A percentile compares a stretch with the other conserved stretches of the same genome.
Conservation (phyloP, 106 monocot genomes). For the Acorus calamus region DNA sequence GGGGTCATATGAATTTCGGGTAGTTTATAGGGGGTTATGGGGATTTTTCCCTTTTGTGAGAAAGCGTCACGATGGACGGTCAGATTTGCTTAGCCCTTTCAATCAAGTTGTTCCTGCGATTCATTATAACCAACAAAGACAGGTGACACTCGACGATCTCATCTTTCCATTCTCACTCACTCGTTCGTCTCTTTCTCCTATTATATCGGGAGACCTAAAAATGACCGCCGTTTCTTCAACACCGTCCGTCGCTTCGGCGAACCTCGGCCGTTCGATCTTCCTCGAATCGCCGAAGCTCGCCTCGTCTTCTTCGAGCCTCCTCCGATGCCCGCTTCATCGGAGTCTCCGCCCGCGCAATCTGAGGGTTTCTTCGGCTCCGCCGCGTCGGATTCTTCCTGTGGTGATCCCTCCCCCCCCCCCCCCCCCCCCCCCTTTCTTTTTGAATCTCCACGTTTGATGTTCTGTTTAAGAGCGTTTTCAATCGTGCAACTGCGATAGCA, state of each 20-base stretch:
- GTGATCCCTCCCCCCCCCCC: constrained; percentile 10
- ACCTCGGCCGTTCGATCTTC: not conserved
- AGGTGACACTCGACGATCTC: no score
- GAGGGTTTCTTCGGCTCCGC: constrained; percentile 16
- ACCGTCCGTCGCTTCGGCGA: constrained; percentile 11
- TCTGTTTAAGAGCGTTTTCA: not conserved
- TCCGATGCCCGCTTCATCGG: constrained; percentile 7
- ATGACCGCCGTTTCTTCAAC: constrained; percentile 21
- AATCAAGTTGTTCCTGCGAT: no score
- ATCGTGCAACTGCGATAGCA: not conserved
- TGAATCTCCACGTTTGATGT: not conserved
- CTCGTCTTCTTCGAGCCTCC: constrained; percentile 8
- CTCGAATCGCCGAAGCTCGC: constrained; percentile 13
- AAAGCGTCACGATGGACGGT: no score
- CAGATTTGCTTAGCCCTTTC: no score
- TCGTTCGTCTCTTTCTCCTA: no score
- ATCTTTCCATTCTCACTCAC: no score
- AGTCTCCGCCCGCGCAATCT: not conserved
- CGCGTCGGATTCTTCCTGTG: constrained; percentile 27
- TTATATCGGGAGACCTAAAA: not conserved
- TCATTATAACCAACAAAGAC: no score
- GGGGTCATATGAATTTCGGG: no score
- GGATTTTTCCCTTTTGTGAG: no score
- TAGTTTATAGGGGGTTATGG: no score
- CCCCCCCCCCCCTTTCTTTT: no score